Evolutionary conservation across 2,329 filamentous ascomycete genomes (phyloP), one percentile per base, ranked within the genome.

Genomic region (Fusarium phyllophilum): DNA sequence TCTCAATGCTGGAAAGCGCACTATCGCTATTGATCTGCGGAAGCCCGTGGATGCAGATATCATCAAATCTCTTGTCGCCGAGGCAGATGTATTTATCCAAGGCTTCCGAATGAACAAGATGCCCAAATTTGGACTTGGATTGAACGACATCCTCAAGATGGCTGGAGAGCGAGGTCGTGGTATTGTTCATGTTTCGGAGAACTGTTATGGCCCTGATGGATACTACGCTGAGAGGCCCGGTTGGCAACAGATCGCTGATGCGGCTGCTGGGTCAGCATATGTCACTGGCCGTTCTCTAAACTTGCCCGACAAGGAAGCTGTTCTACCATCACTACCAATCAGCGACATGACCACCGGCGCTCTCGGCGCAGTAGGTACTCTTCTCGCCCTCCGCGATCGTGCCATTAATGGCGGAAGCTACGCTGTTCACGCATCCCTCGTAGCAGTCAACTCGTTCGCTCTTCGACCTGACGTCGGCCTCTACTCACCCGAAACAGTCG

Each of bases 171-270:
- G 89, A 22, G 85, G 86, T 5, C 88, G 85, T 89, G 78, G 67
- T 88, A 91, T 91, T 29, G 84, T 93, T 20, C 91, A 92, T 75
- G 88, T 92, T 6, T 86, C 87, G 18, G 90, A 93, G 79, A 89
- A 93, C 78, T 93, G 91, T 77, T 93, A 92, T 72, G 91, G 91
- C 1, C 13, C 80, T 78, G 52, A 78, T 85, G 73, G 86, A 80
- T 87, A 89, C 65, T 92, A 90, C 88, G 85, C 87, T 2, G 82
- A 83, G 34, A 84, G 90, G 14, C 87, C 89, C 4, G 91, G 91
- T 14, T 93, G 90, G 90, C 91, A 91, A 77, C 90, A 91, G 75
- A 91, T 91, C 56, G 90, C 89, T 18, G 91, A 92, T 15, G 67
- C 67, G 8, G 67, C 58, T 34, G 58, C 66, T 22, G 67, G 66